Base-by-base conservation (phyloP, 208 protist species). In the Acanthamoeba sp. region DNA sequence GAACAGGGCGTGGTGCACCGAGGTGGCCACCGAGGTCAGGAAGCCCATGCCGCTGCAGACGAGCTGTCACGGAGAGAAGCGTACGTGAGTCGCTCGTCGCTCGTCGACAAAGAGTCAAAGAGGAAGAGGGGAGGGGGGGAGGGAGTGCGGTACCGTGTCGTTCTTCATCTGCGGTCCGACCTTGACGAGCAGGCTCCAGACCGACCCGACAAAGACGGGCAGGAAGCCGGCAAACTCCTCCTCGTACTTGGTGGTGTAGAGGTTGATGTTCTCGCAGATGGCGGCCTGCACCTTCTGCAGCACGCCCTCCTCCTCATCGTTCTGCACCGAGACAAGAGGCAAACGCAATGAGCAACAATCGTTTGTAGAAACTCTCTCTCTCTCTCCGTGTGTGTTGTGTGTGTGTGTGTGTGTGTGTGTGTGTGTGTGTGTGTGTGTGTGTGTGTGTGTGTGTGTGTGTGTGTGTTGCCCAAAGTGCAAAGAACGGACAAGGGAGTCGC, bases 241-340 rank as follows among this genome's bases (percentile, higher is more conserved):
- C 95, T 99, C 98, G 95, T 99, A 99, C 55, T 97, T 96, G 52
- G 95, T 95, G 9, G 99, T 96, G 94, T 98, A 99, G 55, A 99
- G 97, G 36, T 97, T 98, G 59, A 99, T 96, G 95, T 97, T 98
- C 9, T 98, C 93, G 42, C 97, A 97, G 36, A 99, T 97, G 2
- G 95, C 94, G 18, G 98, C 98, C 96, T 99, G 94, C 66, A 96
- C 97, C 91, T 99, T 34, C 34, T 94, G 62, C 66, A 93, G 55
- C 32, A 97, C 40, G 45, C 78, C 90, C 85, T 93, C 52, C 16
- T 95, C 94, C 34, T 89, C 91, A 27, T 98, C 94, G 29, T 94
- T 69, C 50, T 98, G 95, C 78, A 97, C 98, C n/a, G n/a, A n/a
- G n/a, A 6, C 95, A 94, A 14, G 97, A 80, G 36, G 98, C 96